Evolutionary conservation across 805 yeast species (phyloP).

Genomic region (Candida awuae): DNA sequence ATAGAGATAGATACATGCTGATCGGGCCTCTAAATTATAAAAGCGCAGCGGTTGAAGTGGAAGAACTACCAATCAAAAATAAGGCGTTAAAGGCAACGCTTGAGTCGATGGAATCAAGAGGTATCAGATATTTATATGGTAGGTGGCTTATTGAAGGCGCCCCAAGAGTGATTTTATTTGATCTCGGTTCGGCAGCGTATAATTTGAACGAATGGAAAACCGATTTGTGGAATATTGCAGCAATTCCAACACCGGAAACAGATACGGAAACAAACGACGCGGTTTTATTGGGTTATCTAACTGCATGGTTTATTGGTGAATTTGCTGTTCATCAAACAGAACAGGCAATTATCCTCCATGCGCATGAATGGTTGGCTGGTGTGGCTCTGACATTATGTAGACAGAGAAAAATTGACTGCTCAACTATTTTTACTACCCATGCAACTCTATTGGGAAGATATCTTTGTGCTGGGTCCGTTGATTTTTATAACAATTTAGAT

Average conservation of each 20-base stretch:
- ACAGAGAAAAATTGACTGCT: conserved; percentile 84
- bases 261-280: conserved; percentile 91
- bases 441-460: conserved; percentile 94
- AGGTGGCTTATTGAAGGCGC: conserved; percentile 98
- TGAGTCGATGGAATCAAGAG: conserved; percentile 73
- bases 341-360: conserved; percentile 87
- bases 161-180: conserved; percentile 85
- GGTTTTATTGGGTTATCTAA: conserved; percentile 81
- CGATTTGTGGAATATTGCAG: conserved; percentile 85
- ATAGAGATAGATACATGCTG: conserved; percentile 74
- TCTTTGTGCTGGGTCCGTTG: conserved; percentile 93
- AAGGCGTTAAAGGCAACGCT: conserved; percentile 50
- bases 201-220: conserved; percentile 88
- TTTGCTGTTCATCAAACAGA: conserved; percentile 74
- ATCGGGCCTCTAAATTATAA: conserved; percentile 79
- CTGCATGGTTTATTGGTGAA: conserved; percentile 97
- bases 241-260: conserved; percentile 87
- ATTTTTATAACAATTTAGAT: conserved; percentile 85
- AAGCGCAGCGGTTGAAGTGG: conserved; percentile 75
- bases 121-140: conserved; percentile 78
- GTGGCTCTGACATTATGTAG: conserved; percentile 89
- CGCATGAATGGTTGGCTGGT: conserved; percentile 98
- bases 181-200: conserved; percentile 62
- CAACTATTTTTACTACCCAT: conserved; percentile 95
- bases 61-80: conserved; percentile 47